Base-by-base conservation (phyloP, 2,329 filamentous ascomycete genomes). In the Nothomitra cinnamomea region DNA sequence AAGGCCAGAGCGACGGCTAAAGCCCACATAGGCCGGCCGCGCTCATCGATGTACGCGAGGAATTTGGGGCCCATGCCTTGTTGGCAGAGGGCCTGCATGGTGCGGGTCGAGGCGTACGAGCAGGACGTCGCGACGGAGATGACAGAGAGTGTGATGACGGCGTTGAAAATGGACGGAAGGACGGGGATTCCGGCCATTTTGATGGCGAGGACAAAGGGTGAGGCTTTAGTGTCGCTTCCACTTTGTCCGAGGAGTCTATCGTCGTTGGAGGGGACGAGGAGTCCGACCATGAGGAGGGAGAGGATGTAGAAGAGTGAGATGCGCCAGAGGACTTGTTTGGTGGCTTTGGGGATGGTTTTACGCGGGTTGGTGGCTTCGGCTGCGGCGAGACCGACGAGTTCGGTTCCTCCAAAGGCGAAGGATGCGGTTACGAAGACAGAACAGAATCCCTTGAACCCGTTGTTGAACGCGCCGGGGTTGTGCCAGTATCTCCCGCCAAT, bases 51-150 rank as follows among this genome's bases (percentile, higher is more conserved):
- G 56, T 77, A 80, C 45, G 68, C 69, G 57, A 81, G 75, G 49
- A 79, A 57, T 58, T 68, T 71, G 3, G 78, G 78, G 0, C 77
- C 78, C 52, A 78, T 77, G 2, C 75, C 74, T 57, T 79, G 75
- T 61, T 79, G 19, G 41, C 74, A 1, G 2, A 81, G 66, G 4
- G 77, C 78, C 0, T 75, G 74, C 3, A 81, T 66, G 1, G 77
- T 80, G 53, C 78, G 75, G 22, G 75, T 77, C 8, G 75, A 75
- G 38, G 77, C 78, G 56, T 78, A 81, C 6, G 80, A 74, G 45
- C 72, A 71, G 0, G 77, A 79, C 21, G 48, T 56, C 36, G 48
- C 76, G 25, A 80, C 77, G 0, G 74, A 78, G 3, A 80, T 61
- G 49, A 80, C 77, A 0, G 77, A 77, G 1, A 80, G 67, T 5